Evolutionary conservation across 306 rosid species (phyloP).

Genomic region (Bauhinia variegata): DNA sequence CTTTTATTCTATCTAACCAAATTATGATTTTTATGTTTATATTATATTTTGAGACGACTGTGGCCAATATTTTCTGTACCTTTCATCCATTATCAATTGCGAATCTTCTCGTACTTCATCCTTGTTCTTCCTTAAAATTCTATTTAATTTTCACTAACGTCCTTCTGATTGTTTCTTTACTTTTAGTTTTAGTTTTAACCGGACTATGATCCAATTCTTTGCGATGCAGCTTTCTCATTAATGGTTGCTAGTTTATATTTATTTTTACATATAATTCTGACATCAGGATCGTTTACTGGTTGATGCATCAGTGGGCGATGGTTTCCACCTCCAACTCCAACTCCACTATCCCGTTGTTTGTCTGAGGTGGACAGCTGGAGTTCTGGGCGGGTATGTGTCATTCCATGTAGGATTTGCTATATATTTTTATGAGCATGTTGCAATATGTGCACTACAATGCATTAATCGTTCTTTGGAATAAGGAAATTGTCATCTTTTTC

Average conservation of each 20-base stretch:
- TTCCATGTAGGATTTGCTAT: too few species aligned
- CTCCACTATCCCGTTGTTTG: slow-evolving; percentile 73
- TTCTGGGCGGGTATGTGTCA: slow-evolving; percentile 70
- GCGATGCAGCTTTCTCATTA: slow-evolving; percentile 45
- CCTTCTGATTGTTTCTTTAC: slow-evolving; percentile 22
- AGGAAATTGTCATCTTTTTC: too few species aligned
- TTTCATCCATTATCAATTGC: slow-evolving; percentile 6
- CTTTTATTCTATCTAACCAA: neutral
- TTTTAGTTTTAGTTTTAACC: slow-evolving; percentile 32
- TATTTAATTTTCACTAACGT: slow-evolving; percentile 20
- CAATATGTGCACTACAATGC: too few species aligned
- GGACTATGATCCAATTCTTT: slow-evolving; percentile 37
- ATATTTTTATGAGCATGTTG: too few species aligned
- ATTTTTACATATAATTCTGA: slow-evolving; percentile 75
- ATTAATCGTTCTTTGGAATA: too few species aligned
- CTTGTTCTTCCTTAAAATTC: neutral
- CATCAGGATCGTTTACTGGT: slow-evolving; percentile 84
- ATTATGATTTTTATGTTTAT: slow-evolving; percentile 4
- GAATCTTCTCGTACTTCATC: neutral
- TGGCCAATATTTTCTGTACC: neutral
- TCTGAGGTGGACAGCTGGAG: slow-evolving; percentile 67
- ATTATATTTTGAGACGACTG: neutral
- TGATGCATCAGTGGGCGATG: slow-evolving; percentile 98
- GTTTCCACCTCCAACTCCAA: slow-evolving; percentile 73
- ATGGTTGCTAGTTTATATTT: slow-evolving; percentile 58